These are phyloP conservation scores for Cucumis sativus DNA, from an alignment of 306 rosid genomes.

Conservation along the genomic window Cucumber_9930_V3 NC_026659.2:1719001-1719500, in stretches of 20 bases:
- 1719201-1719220: not conserved
- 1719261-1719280: not conserved
- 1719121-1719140: not conserved
- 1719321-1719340: constrained; percentile 33
- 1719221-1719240: not conserved
- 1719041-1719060: not conserved
- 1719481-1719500: constrained; percentile 39
- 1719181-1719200: not conserved
- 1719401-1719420: constrained; percentile 49
- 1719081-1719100: not conserved
- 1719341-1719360: constrained; percentile 65
- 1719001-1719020: not conserved
- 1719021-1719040: not conserved
- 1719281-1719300: not conserved
- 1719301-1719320: not conserved
- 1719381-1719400: constrained; percentile 51
- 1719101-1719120: not conserved
- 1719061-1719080: not conserved
- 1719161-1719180: not conserved
- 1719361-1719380: constrained; percentile 65
- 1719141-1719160: not conserved
- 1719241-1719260: not conserved
- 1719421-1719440: constrained; percentile 44
- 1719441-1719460: constrained; percentile 49
- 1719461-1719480: constrained; percentile 46